Percentiles rank a stretch among this genome's conserved stretches.
Conservation (phyloP, 495 filamentous ascomycete species). For the Lichenothelia convexa region DNA sequence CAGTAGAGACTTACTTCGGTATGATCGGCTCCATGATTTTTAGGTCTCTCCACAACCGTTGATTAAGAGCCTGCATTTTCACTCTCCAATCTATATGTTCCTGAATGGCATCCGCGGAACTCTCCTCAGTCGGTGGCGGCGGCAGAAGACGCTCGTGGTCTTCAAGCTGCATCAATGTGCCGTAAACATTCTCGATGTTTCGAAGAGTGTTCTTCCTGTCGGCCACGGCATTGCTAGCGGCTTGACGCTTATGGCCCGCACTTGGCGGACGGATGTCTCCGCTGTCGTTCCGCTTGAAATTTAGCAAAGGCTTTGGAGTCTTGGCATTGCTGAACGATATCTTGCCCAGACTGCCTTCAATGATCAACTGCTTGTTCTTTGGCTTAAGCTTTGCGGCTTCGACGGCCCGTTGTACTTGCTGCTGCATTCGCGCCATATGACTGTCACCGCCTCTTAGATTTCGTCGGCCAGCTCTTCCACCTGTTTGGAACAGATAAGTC, state of each 20-base stretch:
- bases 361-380: conserved; percentile 94
- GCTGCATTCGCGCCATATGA: conserved; percentile 97
- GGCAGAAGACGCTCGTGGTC: conserved; percentile 86
- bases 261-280: conserved; percentile 30
- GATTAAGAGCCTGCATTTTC: conserved; percentile 52
- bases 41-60: conserved; percentile 62
- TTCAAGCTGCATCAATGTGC: conserved; percentile 76
- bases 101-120: conserved; percentile 43
- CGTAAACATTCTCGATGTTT: conserved; percentile 75
- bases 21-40: conserved; percentile 85
- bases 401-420: conserved; percentile 91
- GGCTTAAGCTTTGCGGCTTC: conserved; percentile 93
- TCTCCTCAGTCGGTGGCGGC: conserved; percentile 39
- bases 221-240: conserved; percentile 30
- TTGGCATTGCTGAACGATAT: conserved; percentile 98
- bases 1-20: conserved; percentile 26
- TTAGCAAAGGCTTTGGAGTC: conserved; percentile 82
- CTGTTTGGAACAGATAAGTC: conserved; percentile 90
- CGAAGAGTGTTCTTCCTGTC: conserved; percentile 69
- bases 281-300: conserved; percentile 78
- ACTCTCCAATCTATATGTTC: conserved; percentile 53
- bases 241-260: conserved; percentile 10
- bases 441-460: conserved; percentile 70
- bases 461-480: conserved; percentile 55
- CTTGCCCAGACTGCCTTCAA: conserved; percentile 95